A percentile compares a stretch with the other conserved stretches of the same genome.
Conservation (phyloP, 106 monocot genomes). For the Posidonia australis region DNA sequence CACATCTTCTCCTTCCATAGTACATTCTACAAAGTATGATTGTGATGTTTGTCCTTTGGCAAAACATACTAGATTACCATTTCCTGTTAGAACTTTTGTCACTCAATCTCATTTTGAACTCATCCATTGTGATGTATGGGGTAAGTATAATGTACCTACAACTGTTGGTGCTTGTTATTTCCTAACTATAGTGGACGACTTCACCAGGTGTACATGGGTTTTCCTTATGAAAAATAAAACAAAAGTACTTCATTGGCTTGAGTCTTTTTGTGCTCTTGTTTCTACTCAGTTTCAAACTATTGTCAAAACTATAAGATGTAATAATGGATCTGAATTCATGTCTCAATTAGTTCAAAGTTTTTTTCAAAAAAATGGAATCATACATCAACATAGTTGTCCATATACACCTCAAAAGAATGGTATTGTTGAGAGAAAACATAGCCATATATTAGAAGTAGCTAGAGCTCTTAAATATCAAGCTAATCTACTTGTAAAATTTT, state of each 20-base stretch:
- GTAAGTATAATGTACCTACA: neutral
- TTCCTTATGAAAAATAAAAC: neutral
- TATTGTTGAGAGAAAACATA: neutral
- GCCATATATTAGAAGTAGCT: neutral
- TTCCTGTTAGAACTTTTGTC: neutral
- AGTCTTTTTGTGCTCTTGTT: neutral
- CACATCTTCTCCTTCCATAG: neutral
- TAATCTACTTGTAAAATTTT: neutral
- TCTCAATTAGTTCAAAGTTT: neutral
- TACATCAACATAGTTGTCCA: neutral
- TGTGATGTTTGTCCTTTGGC: neutral
- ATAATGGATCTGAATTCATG: constrained; percentile 2
- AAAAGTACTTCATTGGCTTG: neutral
- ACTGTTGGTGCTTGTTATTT: neutral
- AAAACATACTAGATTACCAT: neutral
- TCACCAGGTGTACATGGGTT: neutral
- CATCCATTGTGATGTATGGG: neutral
- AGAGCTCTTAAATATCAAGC: neutral
- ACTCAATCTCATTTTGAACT: neutral
- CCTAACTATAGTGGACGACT: constrained; percentile 2
- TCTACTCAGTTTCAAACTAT: neutral
- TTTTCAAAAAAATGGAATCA: neutral
- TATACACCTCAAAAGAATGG: neutral
- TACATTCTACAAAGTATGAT: too few relatives aligned
- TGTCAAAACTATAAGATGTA: neutral